phyloP scores from a whole-genome alignment of 1,284 basidiomycete species.

The Bjerkandera adusta region DNA sequence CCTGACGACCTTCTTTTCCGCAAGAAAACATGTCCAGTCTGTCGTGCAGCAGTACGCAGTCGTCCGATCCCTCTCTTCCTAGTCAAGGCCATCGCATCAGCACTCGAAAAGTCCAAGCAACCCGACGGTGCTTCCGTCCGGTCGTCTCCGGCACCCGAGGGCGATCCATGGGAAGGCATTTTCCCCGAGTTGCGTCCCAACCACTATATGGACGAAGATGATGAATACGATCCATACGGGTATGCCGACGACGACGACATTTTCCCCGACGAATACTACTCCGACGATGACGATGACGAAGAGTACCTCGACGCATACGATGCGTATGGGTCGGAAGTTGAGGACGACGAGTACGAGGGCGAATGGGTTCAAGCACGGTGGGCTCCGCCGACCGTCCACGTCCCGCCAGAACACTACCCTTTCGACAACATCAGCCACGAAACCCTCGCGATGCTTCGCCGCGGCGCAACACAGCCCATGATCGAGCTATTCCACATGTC shows the following conservation, averaged over 20 bases:
- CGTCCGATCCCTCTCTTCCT: slow-evolving; percentile 68
- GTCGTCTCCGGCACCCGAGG: slow-evolving; percentile 29
- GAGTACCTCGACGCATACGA: slow-evolving; percentile 17
- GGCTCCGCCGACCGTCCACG: slow-evolving; percentile 48
- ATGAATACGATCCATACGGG: slow-evolving; percentile 17
- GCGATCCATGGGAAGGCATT: slow-evolving; percentile 67
- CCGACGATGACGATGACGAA: slow-evolving; percentile 33
- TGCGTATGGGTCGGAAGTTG: slow-evolving; percentile 32
- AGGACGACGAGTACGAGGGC: slow-evolving; percentile 34
- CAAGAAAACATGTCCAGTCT: slow-evolving; percentile 69
- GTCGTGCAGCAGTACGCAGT: slow-evolving; percentile 52
- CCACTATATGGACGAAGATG: slow-evolving; percentile 34
- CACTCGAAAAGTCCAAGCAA: slow-evolving; percentile 43
- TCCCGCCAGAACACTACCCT: slow-evolving; percentile 36
- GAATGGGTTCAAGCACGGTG: slow-evolving; percentile 47
- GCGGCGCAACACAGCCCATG: slow-evolving; percentile 61
- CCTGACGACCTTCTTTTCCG: slow-evolving; percentile 51
- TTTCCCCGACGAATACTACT: slow-evolving; percentile 28
- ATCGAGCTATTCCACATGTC: slow-evolving; percentile 51
- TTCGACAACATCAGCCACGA: slow-evolving; percentile 34
- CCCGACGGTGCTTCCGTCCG: slow-evolving; percentile 23
- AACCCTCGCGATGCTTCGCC: slow-evolving; percentile 49
- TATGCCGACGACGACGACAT: slow-evolving; percentile 25
- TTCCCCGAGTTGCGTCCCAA: slow-evolving; percentile 44
- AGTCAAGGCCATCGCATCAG: slow-evolving; percentile 54